Evolutionary conservation across 2,329 filamentous ascomycete genomes (phyloP).

Genomic region (Colletotrichum graminicola): DNA sequence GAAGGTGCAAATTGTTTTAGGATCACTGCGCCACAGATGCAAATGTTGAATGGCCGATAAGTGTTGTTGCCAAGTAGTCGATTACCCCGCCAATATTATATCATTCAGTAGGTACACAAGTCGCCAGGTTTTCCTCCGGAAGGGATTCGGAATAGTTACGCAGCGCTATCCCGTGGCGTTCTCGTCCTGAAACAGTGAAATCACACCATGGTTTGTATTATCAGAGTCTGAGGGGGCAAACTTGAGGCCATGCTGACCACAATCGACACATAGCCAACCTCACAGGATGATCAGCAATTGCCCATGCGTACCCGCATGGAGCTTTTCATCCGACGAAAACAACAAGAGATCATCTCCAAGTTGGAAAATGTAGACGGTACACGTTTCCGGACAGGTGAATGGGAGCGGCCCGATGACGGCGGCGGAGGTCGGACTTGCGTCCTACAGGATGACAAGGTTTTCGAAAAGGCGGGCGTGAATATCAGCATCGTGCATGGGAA

Average conservation of each 20-base stretch:
- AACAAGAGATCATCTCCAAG: not conserved
- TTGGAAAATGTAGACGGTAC: not conserved
- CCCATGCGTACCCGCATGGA: not conserved
- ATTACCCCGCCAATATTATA: not conserved
- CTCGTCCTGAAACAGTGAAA: too few species aligned
- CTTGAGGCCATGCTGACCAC: not conserved
- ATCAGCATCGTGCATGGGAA: conserved; percentile 95
- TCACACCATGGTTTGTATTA: not conserved
- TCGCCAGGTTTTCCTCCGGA: not conserved
- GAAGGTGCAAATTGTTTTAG: not conserved
- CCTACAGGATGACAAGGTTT: conserved; percentile 94
- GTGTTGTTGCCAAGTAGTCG: not conserved
- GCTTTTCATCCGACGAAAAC: not conserved
- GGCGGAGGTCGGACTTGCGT: conserved; percentile 70
- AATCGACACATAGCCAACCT: not conserved
- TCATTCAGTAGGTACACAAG: not conserved
- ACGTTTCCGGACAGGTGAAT: not conserved
- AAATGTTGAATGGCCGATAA: not conserved
- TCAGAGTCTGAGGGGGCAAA: not conserved
- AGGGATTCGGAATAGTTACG: not conserved
- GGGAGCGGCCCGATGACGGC: not conserved
- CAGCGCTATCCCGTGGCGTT: not conserved
- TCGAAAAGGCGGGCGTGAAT: conserved; percentile 97
- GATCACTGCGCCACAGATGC: not conserved
- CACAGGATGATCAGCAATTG: not conserved